Evolutionary conservation across 108 stramenopile species (phyloP).

Genomic region (Skeletonema potamos): DNA sequence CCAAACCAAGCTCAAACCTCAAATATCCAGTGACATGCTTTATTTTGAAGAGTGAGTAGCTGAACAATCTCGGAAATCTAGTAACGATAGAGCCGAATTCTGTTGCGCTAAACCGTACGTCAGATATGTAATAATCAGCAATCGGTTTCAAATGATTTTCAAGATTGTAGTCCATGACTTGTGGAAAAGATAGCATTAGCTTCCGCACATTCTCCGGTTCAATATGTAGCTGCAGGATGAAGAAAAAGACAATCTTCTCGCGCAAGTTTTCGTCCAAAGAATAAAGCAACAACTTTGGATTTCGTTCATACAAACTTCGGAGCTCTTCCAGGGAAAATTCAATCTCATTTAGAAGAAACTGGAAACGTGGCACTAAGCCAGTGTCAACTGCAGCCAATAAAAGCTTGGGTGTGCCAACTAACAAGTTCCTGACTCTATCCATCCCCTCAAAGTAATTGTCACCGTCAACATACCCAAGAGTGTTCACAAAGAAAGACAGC

Average conservation of each 20-base stretch:
- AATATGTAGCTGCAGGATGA: conserved; percentile 71
- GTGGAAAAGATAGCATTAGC: conserved; percentile 63
- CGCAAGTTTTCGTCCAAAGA: conserved; percentile 69
- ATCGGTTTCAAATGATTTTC: conserved; percentile 74
- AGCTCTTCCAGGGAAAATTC: conserved; percentile 56
- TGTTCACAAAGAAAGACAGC: conserved; percentile 59
- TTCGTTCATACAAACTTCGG: conserved; percentile 50
- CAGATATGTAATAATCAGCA: conserved; percentile 61
- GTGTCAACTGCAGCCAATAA: conserved; percentile 55
- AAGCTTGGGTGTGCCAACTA: conserved; percentile 62
- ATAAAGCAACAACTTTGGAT: conserved; percentile 67
- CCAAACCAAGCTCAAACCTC: conserved; percentile 64
- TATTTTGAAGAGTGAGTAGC: conserved; percentile 66
- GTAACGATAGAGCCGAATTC: conserved; percentile 65
- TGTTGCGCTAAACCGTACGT: conserved; percentile 56
- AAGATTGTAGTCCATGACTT: conserved; percentile 73
- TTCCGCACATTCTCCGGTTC: conserved; percentile 56
- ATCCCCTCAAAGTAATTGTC: conserved; percentile 11
- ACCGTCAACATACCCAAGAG: conserved; percentile 49
- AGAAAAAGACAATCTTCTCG: conserved; percentile 77
- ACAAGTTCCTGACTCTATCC: conserved; percentile 50
- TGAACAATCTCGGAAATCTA: conserved; percentile 71
- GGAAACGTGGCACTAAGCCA: conserved; percentile 60
- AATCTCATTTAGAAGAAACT: conserved; percentile 63
- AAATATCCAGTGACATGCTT: conserved; percentile 73